Conservation (phyloP, 225 moss, liverwort and hornwort species). For the Sphagnum tenellum region DNA sequence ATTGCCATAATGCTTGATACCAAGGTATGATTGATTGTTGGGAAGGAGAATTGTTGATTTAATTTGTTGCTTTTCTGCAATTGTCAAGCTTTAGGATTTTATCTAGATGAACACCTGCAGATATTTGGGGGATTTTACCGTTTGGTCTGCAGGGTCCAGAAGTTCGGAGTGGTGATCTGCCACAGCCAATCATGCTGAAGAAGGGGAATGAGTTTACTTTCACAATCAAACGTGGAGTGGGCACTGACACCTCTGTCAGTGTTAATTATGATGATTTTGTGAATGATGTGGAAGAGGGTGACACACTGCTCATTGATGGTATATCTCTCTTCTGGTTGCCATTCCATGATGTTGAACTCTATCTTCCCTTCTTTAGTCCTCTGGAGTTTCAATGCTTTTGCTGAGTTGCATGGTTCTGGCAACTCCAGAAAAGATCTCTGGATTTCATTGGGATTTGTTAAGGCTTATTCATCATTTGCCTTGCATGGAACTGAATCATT, state of each 20-base stretch:
- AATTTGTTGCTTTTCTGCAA: no score
- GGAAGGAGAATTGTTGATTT: no score
- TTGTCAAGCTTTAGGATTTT: no score
- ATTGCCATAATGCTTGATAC: conserved; percentile 84
- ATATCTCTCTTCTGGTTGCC: background rate
- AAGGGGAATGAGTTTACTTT: conserved; percentile 79
- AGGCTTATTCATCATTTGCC: no score
- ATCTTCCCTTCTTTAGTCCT: conserved; percentile 3
- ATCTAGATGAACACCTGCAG: background rate
- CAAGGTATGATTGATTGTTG: conserved; percentile 31
- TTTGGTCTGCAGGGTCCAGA: conserved; percentile 59
- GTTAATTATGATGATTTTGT: conserved; percentile 98
- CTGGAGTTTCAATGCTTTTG: no score
- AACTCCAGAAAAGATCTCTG: no score
- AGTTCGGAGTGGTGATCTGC: conserved; percentile 89
- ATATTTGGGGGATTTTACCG: background rate
- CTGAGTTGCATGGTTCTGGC: no score
- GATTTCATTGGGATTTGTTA: no score
- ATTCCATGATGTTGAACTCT: background rate
- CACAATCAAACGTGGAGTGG: conserved; percentile 89
- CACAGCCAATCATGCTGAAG: conserved; percentile 72
- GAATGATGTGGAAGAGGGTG: conserved; percentile 70
- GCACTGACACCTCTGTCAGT: conserved; percentile 81
- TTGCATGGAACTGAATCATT: no score
- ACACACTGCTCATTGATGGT: conserved; percentile 90